Base-by-base conservation (phyloP, 2,329 filamentous ascomycete species). In the Hypomyces rosellus region DNA sequence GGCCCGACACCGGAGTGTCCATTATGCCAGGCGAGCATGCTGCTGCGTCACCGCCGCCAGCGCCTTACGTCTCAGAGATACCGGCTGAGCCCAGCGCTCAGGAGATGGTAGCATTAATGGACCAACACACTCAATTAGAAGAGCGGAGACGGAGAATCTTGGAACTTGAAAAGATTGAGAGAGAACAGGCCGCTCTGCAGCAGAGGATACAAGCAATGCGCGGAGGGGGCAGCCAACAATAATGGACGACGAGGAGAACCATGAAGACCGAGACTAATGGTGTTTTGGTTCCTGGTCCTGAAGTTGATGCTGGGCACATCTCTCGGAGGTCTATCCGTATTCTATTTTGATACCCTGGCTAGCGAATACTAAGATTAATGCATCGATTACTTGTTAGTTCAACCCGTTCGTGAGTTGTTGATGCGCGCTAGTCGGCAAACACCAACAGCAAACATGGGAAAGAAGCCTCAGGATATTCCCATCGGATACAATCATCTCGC, bases 101-200 rank as follows among this genome's bases (percentile, higher is more conserved):
- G 12, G 46, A 49, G 18, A 42, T 49, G 15, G 46, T 13, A 11
- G 39, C 39, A 5, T 36, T 50, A 8, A n/a, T 18, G 36, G 34
- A 45, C 20, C 42, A 50, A 25, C 43, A 50, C 22, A 30, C 42
- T 8, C 22, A 50, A n/a, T 34, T 50, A 13, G 48, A 50, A 36
- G 30, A 16, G 8, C 41, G 48, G 18, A 50, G 25, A 40, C 42
- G 40, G 25, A 18, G 48, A 34, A 25, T 46, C 12, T 37, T 50
- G 42, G 48, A 50, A 22, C 42, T 50, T 22, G 48, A 50, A 34
- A 34, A 42, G 22, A 46, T 50, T 40, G 48, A 50, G 34, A 33
- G 18, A 16, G 48, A 46, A 25, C 48, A 50, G 43, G 43, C 48
- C 14, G 43, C 18, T 5, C 34, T 50, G 8, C 34, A 46, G 43